Conservation (phyloP, 106 monocot genomes). For the Hemerocallis citrina region DNA sequence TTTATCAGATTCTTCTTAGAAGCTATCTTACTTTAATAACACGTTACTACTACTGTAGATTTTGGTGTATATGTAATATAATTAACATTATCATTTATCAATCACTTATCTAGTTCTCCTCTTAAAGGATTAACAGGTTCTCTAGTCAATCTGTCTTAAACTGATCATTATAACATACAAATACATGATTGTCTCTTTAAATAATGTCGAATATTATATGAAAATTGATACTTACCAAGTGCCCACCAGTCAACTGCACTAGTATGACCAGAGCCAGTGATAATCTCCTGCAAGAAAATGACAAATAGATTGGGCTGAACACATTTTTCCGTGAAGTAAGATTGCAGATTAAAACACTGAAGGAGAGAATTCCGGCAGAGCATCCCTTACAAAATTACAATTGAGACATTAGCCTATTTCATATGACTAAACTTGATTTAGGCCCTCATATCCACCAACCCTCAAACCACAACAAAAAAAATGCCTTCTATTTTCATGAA, state of each 20-base stretch:
- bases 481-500: conserved; percentile 1
- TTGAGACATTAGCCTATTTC: not conserved
- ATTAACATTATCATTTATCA: not conserved
- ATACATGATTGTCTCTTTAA: not conserved
- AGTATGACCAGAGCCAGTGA: conserved; percentile 90
- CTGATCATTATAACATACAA: not conserved
- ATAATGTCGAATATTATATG: not conserved
- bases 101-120: not conserved
- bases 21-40: too few relatives aligned
- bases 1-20: too few relatives aligned
- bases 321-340: not conserved
- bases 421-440: not conserved
- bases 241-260: conserved; percentile 99
- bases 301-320: not conserved
- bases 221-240: conserved; percentile 52
- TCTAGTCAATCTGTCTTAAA: too few relatives aligned
- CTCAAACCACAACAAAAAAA: too few relatives aligned
- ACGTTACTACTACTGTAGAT: not conserved
- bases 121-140: not conserved
- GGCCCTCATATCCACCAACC: not conserved
- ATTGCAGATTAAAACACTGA: too few relatives aligned
- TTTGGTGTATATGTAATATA: not conserved
- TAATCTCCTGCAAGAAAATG: conserved; percentile 75
- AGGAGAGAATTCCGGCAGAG: not conserved
- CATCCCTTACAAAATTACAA: not conserved